Evolutionary conservation across 352 stramenopile species (phyloP).

Genomic region (Globisporangium sylvaticum): DNA sequence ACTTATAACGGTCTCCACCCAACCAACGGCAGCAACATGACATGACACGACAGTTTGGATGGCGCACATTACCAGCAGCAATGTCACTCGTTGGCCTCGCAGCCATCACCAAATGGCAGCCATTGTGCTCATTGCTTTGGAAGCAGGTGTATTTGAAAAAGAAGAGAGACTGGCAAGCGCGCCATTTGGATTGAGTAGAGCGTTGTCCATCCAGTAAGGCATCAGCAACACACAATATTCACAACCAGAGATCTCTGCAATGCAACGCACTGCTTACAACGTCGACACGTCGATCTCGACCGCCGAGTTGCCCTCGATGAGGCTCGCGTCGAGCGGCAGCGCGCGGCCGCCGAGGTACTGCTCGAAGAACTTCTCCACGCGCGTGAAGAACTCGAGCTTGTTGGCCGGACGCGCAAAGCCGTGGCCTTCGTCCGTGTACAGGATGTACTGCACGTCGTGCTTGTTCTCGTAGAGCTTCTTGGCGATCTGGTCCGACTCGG

Average conservation of each 20-base stretch:
- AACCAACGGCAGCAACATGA: too few relatives aligned
- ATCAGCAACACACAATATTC: neutral
- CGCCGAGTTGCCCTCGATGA: conserved; percentile 27
- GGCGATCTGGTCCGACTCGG: conserved; percentile 73
- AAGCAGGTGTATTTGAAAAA: too few relatives aligned
- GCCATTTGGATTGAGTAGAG: neutral
- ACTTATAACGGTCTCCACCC: too few relatives aligned
- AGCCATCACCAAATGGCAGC: neutral
- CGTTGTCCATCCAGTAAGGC: neutral
- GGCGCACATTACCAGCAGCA: neutral
- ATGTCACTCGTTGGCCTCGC: neutral
- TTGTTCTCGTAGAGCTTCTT: conserved; percentile 60
- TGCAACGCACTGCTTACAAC: neutral
- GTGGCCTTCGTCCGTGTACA: conserved; percentile 82
- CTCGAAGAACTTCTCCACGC: conserved; percentile 34
- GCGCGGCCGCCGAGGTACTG: conserved; percentile 30
- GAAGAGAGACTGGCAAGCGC: too few relatives aligned
- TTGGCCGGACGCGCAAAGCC: conserved; percentile 66
- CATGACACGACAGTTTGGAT: neutral
- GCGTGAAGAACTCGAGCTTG: conserved; percentile 58
- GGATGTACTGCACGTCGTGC: conserved; percentile 72
- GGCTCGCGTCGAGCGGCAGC: conserved; percentile 17
- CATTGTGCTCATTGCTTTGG: too few relatives aligned
- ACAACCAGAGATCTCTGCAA: neutral
- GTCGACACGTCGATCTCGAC: conserved; percentile 28